These are phyloP conservation scores for Starmerella scarabaei DNA, from an alignment of 805 yeast species.

Conservation along the genomic window DNA sequence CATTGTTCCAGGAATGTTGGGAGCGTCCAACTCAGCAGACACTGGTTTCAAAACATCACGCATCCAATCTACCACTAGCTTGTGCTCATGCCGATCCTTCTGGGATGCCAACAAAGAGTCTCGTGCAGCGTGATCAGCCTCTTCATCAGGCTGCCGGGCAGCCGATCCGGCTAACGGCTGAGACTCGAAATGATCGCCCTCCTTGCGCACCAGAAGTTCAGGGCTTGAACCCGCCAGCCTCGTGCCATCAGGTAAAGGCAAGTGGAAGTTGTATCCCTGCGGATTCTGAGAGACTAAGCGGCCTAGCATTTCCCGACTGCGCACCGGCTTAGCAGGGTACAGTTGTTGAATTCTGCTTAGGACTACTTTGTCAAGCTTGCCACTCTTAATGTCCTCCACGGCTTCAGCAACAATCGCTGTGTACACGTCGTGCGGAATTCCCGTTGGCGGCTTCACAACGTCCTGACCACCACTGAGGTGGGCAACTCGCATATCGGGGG, in stretches of 20 bases:
- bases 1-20: conserved; percentile 2
- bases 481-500: background rate
- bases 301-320: conserved; percentile 1
- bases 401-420: conserved; percentile 7
- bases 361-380: conserved; percentile 12
- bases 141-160: conserved; percentile 4
- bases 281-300: conserved; percentile 8
- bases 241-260: conserved; percentile 9
- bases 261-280: conserved; percentile 11
- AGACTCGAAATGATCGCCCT: conserved; percentile 5
- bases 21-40: conserved; percentile 3
- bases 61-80: conserved; percentile 12
- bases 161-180: conserved; percentile 16
- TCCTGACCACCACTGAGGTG: no score
- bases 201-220: conserved; percentile 10
- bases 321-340: conserved; percentile 1
- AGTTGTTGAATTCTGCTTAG: conserved; percentile 8
- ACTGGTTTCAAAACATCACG: conserved; percentile 2
- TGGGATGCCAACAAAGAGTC: conserved; percentile 1
- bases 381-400: conserved; percentile 2
- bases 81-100: conserved; percentile 13
- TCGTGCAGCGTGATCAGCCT: background rate
- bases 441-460: background rate
- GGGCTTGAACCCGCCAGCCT: conserved; percentile 12
- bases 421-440: conserved; percentile 7